These are phyloP conservation scores for Alternaria viburni DNA, from an alignment of 2,329 filamentous ascomycete genomes.

Conservation along the genomic window DNA sequence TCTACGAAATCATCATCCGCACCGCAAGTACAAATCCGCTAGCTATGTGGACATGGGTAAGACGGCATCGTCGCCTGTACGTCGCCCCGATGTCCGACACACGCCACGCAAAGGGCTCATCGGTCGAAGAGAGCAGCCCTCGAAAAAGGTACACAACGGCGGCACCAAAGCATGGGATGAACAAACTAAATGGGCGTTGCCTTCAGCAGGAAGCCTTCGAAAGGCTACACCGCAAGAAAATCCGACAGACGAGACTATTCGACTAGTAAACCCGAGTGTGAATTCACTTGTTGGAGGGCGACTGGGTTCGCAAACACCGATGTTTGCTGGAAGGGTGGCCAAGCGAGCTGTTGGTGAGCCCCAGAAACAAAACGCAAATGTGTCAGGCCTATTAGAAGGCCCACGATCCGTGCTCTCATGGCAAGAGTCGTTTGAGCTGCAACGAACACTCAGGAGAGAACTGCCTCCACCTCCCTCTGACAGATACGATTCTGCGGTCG, in stretches of 20 bases:
- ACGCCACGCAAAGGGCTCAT: neutral
- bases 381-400: neutral
- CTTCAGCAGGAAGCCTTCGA: slow-evolving; percentile 6
- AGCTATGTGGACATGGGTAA: neutral
- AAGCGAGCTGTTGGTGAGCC: neutral
- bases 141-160: neutral
- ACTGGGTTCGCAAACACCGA: neutral
- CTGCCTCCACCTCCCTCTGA: neutral
- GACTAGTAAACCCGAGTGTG: slow-evolving; percentile 6
- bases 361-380: neutral
- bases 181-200: neutral
- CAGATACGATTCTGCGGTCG: slow-evolving; percentile 9
- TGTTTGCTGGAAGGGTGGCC: neutral
- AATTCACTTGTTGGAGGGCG: slow-evolving; percentile 5
- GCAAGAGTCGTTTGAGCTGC: slow-evolving; percentile 11
- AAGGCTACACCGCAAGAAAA: neutral
- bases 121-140: neutral
- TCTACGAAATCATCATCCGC: slow-evolving; percentile 3
- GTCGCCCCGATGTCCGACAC: neutral
- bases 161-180: neutral
- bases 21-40: slow-evolving; percentile 2
- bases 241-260: slow-evolving; percentile 5
- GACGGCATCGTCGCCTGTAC: neutral
- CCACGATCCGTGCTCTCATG: slow-evolving; percentile 7
- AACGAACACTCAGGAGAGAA: slow-evolving; percentile 1